These are phyloP conservation scores for Candida sp. DNA, from an alignment of 1,139 yeast genomes.

Conservation along the genomic window DNA sequence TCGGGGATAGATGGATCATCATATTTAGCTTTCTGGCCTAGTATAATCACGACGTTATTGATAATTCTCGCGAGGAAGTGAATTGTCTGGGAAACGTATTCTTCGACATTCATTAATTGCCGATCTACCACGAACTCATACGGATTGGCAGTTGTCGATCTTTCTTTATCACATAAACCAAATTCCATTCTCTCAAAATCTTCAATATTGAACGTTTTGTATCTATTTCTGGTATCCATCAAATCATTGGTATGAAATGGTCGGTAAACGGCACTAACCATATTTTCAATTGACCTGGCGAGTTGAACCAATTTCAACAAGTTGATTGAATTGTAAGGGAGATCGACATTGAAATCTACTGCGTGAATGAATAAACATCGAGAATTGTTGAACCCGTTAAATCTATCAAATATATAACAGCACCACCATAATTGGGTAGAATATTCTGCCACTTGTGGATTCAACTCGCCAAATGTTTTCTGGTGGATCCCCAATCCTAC, in stretches of 20 bases:
- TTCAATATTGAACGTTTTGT: constrained; percentile 19
- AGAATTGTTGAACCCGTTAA: constrained; percentile 26
- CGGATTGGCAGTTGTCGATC: constrained; percentile 1
- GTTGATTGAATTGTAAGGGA: constrained; percentile 24
- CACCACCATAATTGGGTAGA: constrained; percentile 35
- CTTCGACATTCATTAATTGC: constrained; percentile 1
- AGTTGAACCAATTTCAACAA: constrained; percentile 24
- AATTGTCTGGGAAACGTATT: constrained; percentile 15
- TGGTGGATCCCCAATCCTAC: constrained; percentile 31
- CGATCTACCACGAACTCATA: not conserved
- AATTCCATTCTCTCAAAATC: constrained; percentile 24
- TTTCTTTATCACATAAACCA: constrained; percentile 21
- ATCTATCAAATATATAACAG: constrained; percentile 30
- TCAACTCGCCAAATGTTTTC: constrained; percentile 12
- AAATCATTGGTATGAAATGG: constrained; percentile 17
- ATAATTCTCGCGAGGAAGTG: constrained; percentile 24
- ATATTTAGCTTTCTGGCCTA: constrained; percentile 24
- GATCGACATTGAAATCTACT: constrained; percentile 29
- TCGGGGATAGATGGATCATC: constrained; percentile 21
- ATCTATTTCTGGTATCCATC: constrained; percentile 12
- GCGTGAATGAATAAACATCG: constrained; percentile 22
- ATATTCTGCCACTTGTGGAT: constrained; percentile 12
- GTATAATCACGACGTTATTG: constrained; percentile 23
- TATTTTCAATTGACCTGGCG: constrained; percentile 21
- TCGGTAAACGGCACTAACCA: constrained; percentile 21